A percentile compares a stretch with the other conserved stretches of the same genome.
Conservation (phyloP, 192 early-diverging fungal species). For the Coemansia biformis region DNA sequence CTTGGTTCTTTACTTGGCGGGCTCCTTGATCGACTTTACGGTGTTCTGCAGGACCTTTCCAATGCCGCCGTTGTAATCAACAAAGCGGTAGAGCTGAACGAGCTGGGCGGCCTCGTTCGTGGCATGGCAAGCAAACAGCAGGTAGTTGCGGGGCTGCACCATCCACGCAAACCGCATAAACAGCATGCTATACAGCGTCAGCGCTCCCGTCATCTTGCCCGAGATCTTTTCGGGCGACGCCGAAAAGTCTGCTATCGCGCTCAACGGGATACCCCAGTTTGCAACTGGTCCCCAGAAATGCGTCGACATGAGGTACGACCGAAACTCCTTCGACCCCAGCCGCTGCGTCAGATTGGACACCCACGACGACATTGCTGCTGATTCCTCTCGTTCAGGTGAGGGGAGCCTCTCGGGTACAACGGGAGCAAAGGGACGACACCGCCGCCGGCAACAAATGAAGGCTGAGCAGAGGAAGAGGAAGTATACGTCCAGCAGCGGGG, state of each 20-base stretch:
- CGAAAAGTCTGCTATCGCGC: constrained; percentile 87
- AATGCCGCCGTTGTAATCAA: constrained; percentile 62
- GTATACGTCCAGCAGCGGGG: no score
- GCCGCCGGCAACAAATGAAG: no score
- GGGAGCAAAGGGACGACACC: no score
- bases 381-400: no score
- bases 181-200: constrained; percentile 80
- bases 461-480: no score
- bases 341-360: constrained; percentile 50
- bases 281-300: constrained; percentile 57
- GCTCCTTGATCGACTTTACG: constrained; percentile 14
- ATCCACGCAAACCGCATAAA: constrained; percentile 96
- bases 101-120: constrained; percentile 90
- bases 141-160: constrained; percentile 84
- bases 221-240: constrained; percentile 89
- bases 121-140: constrained; percentile 90
- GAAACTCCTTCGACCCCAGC: constrained; percentile 59
- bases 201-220: constrained; percentile 88
- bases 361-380: constrained; percentile 50
- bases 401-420: no score
- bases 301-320: constrained; percentile 64
- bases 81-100: constrained; percentile 76
- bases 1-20: no score
- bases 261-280: constrained; percentile 94
- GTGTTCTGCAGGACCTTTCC: constrained; percentile 29